Base-by-base conservation (phyloP, 164 flowering plant genomes). In the Tinospora cordifolia region DNA sequence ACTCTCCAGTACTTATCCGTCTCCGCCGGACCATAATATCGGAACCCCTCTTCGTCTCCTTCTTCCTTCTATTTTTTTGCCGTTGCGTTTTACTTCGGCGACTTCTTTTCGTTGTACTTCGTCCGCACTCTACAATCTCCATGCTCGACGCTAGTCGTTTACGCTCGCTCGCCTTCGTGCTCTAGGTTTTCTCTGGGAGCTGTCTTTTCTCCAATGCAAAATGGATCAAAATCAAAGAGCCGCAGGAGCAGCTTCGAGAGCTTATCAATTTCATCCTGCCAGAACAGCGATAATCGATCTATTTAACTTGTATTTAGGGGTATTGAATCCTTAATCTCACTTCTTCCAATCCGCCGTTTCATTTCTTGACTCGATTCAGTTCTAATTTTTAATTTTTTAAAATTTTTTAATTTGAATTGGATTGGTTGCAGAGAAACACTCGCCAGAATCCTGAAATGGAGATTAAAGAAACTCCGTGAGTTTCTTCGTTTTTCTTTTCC, bases 281-380 rank as follows among this genome's bases (percentile, higher is more conserved):
- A 81, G 89, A 69, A 69, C 85, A 25, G 81, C 88, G 26, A 83
- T 93, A 40, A 22, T 76, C 74, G 93, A 93, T 70, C 93, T 93
- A 75, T 93, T 93, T 87, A 89, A 93, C 71, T 88, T 87, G 76
- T 91, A 90, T 76, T 79, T 93, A 46, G 98, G 98, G 69, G 98
- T 80, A 57, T 24, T 26, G 26, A 13, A 65, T 25, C 44, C 3
- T 7, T 64, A n/a, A n/a, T 51, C 51, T 19, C 9, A 21, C 41
- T 58, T 60, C 25, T 36, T 74, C 40, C 2, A 10, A 8, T 34
- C 34, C 8, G 3, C 57, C 38, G 22, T 60, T 30, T 21, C n/a
- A 41, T 27, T 34, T 39, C 60, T 65, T 21, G n/a, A 10, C 15
- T 30, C 13, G 39, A 30, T 15, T 60, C 17, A 15, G 30, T 63